These are phyloP conservation scores for Madurella mycetomatis DNA, from an alignment of 2,329 filamentous ascomycete genomes.

Conservation along the genomic window DNA sequence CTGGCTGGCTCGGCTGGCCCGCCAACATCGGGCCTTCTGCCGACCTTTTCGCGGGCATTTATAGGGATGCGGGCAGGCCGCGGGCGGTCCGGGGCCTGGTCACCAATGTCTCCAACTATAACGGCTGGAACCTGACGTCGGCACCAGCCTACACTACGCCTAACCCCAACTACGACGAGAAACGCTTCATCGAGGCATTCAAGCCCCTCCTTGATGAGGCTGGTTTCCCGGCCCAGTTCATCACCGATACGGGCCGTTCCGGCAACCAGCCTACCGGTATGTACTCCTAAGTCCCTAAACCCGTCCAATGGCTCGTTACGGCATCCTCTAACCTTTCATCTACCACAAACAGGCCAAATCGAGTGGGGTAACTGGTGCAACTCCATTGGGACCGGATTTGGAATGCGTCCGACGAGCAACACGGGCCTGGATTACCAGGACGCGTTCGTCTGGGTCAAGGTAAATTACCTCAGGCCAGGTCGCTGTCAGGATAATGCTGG, in stretches of 20 bases:
- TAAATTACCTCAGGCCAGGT: too few species aligned
- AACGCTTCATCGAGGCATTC: conserved; percentile 59
- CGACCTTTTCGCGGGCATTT: conserved; percentile 43
- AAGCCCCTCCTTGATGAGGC: conserved; percentile 52
- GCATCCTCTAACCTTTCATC: background rate
- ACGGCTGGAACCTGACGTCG: conserved; percentile 40
- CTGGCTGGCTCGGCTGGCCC: conserved; percentile 56
- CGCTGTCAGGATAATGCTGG: too few species aligned
- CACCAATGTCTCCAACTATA: conserved; percentile 59
- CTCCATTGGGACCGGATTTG: conserved; percentile 53
- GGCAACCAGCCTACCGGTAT: conserved; percentile 53
- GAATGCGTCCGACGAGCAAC: conserved; percentile 57
- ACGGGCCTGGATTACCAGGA: conserved; percentile 57
- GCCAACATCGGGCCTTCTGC: conserved; percentile 50
- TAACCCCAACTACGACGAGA: conserved; percentile 50
- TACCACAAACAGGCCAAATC: conserved; percentile 37
- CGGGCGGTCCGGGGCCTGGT: conserved; percentile 49
- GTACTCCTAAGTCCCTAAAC: background rate
- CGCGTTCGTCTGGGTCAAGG: conserved; percentile 66
- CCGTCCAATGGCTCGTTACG: background rate
- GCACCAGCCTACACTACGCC: conserved; percentile 44
- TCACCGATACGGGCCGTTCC: conserved; percentile 50
- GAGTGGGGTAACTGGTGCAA: conserved; percentile 61
- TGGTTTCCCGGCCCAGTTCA: conserved; percentile 45
- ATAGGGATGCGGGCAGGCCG: conserved; percentile 47